These are phyloP conservation scores for Geotrichum fermentans DNA, from an alignment of 1,139 yeast species.

Conservation along the genomic window DNA sequence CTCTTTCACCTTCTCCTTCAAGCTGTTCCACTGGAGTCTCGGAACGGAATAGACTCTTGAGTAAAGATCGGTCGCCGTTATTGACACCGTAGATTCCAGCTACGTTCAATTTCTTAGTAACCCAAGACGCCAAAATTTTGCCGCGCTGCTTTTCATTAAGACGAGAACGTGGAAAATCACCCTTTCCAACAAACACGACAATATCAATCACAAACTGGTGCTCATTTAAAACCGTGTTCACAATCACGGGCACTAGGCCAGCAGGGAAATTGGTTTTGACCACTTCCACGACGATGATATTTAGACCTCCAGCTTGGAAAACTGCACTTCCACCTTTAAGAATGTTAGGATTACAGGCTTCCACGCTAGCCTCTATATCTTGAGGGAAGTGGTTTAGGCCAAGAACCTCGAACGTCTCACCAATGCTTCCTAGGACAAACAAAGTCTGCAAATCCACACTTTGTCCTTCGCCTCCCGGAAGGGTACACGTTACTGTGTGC, in stretches of 20 bases:
- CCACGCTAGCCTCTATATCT: constrained; percentile 77
- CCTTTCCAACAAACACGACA: constrained; percentile 69
- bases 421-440: constrained; percentile 78
- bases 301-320: constrained; percentile 77
- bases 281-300: constrained; percentile 74
- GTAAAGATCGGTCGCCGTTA: constrained; percentile 29
- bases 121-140: constrained; percentile 54
- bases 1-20: background rate
- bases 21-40: background rate
- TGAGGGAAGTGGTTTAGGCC: constrained; percentile 89
- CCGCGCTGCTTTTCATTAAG: constrained; percentile 75
- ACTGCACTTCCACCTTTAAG: constrained; percentile 56
- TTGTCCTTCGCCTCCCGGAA: constrained; percentile 38
- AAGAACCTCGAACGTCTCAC: constrained; percentile 84
- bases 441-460: constrained; percentile 72
- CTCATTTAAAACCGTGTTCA: constrained; percentile 69
- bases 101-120: constrained; percentile 42
- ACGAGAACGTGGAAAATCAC: constrained; percentile 63
- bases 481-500: constrained; percentile 55
- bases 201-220: constrained; percentile 85
- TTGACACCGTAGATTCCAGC: constrained; percentile 38
- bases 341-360: constrained; percentile 57
- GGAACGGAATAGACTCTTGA: background rate
- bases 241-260: constrained; percentile 76
- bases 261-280: constrained; percentile 47